Percentiles rank a stretch among this genome's conserved stretches.
Conservation (phyloP, 2,329 filamentous ascomycete species). For the Fusarium armeniacum region DNA sequence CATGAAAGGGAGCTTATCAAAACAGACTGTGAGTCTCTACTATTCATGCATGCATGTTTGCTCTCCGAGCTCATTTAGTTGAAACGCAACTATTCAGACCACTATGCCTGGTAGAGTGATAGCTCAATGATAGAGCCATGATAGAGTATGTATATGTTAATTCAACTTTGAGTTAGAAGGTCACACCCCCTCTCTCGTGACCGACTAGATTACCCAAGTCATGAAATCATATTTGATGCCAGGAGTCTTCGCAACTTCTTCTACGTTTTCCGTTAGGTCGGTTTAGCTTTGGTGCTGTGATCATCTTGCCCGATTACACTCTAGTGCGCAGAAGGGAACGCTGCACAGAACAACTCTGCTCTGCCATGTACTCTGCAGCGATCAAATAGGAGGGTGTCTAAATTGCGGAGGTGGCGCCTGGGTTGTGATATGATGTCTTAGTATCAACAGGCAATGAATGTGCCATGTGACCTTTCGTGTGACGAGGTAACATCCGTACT, state of each 20-base stretch:
- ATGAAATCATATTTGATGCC: background rate
- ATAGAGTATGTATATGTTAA: background rate
- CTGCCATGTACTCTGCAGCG: background rate
- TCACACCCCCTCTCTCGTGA: conserved; percentile 43
- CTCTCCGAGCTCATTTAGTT: conserved; percentile 23
- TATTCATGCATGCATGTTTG: conserved; percentile 22
- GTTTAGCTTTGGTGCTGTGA: conserved; percentile 16
- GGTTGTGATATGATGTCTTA: conserved; percentile 24
- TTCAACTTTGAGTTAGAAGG: conserved; percentile 3
- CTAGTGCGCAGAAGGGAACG: conserved; percentile 33
- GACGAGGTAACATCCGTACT: conserved; percentile 29
- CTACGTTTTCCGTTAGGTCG: conserved; percentile 18
- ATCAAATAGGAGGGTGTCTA: conserved; percentile 1
- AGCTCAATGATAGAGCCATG: conserved; percentile 14
- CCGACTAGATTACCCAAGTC: background rate
- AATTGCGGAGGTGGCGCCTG: conserved; percentile 44
- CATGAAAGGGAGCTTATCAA: conserved; percentile 23
- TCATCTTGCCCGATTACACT: conserved; percentile 22
- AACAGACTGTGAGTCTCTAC: conserved; percentile 19
- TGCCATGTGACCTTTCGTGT: conserved; percentile 40
- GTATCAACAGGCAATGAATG: conserved; percentile 7
- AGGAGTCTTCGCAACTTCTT: background rate
- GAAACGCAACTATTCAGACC: conserved; percentile 27
- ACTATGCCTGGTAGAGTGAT: conserved; percentile 8
- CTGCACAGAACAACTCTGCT: conserved; percentile 35